Evolutionary conservation across 352 stramenopile species (phyloP).

Genomic region (Pythium aristosporum): DNA sequence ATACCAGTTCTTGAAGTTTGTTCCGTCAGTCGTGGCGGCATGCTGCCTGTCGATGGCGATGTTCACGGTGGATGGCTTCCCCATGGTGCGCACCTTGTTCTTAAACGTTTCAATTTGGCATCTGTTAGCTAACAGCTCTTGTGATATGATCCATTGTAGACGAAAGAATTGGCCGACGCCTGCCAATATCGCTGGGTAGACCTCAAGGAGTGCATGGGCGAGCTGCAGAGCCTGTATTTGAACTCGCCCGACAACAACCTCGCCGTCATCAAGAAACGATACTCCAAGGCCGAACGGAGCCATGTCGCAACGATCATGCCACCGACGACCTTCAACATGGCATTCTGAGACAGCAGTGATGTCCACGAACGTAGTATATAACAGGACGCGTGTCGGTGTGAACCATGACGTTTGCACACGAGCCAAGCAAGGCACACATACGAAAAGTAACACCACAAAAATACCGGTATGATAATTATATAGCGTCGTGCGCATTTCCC

Average conservation of each 20-base stretch:
- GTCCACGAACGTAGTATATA: constrained; percentile 8
- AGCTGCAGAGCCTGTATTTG: constrained; percentile 81
- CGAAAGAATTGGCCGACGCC: constrained; percentile 77
- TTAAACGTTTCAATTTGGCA: neutral
- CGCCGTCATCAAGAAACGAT: constrained; percentile 88
- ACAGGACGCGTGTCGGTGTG: constrained; percentile 3
- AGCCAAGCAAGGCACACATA: neutral
- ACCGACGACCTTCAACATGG: constrained; percentile 78
- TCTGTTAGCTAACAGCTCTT: neutral
- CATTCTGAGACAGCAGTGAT: constrained; percentile 47
- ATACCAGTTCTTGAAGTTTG: constrained; percentile 84
- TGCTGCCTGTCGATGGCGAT: constrained; percentile 87
- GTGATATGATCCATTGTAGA: constrained; percentile 33
- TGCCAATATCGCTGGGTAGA: constrained; percentile 75
- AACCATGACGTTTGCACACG: neutral
- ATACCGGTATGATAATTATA: constrained; percentile 32
- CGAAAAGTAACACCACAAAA: constrained; percentile 12
- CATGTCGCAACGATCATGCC: constrained; percentile 75
- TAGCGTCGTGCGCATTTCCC: constrained; percentile 22
- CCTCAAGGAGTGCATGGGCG: constrained; percentile 80
- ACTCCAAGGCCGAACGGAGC: constrained; percentile 82
- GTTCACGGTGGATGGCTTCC: constrained; percentile 80
- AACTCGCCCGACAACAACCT: constrained; percentile 80
- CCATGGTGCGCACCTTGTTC: constrained; percentile 49
- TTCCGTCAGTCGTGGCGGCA: constrained; percentile 82